phyloP scores from a whole-genome alignment of 2,329 filamentous ascomycete genomes.

The Helicocarpus griseus region DNA sequence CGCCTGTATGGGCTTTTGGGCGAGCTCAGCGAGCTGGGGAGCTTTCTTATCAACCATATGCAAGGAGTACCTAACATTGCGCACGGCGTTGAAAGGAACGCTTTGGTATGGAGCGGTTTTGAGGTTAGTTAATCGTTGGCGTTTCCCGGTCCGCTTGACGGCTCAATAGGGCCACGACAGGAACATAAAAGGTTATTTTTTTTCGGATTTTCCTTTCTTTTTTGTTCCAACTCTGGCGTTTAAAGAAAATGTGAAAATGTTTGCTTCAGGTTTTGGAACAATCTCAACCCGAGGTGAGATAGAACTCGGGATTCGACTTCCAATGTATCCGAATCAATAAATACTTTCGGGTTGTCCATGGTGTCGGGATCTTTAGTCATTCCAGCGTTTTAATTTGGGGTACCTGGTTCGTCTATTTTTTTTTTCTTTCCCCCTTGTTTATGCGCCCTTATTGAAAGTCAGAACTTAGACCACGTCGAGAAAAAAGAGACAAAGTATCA shows the following conservation, averaged over 20 bases:
- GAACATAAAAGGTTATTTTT: background rate
- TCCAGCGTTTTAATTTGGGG: no score
- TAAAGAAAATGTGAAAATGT: no score
- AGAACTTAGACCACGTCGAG: background rate
- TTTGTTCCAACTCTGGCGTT: no score
- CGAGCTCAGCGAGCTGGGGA: background rate
- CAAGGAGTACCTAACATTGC: background rate
- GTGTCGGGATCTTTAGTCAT: no score
- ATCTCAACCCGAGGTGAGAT: no score
- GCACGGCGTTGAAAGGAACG: background rate
- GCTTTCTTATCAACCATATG: background rate
- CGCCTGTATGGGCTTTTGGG: no score
- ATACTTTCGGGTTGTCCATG: no score
- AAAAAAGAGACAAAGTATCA: background rate
- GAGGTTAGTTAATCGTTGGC: no score
- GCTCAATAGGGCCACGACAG: background rate
- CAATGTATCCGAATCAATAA: no score
- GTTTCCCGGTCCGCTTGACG: background rate
- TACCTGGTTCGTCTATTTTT: background rate
- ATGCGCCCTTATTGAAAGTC: background rate
- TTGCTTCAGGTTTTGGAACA: background rate
- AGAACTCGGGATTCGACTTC: no score
- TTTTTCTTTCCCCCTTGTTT: background rate
- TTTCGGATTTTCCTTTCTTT: background rate
- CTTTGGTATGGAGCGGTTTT: no score